Evolutionary conservation across 352 stramenopile genomes (phyloP).

Genomic region (Pythium insidiosum): DNA sequence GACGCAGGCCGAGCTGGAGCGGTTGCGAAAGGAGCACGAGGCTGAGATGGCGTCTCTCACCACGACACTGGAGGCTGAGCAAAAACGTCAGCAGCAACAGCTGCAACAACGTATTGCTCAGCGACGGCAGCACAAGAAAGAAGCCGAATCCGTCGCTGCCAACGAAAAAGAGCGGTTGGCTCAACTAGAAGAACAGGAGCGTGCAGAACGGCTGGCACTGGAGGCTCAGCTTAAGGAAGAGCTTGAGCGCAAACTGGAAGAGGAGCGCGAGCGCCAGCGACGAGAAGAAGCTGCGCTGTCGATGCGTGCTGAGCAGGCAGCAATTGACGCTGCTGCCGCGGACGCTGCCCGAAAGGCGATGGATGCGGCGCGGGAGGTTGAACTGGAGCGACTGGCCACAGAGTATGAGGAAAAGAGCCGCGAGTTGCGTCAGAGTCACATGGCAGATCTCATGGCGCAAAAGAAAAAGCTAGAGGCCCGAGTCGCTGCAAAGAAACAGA

Average conservation of each 20-base stretch:
- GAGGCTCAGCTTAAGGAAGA: slow-evolving; percentile 10
- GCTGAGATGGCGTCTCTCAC: neutral
- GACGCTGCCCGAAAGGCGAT: slow-evolving; percentile 30
- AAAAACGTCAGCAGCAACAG: slow-evolving; percentile 54
- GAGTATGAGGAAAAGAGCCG: slow-evolving; percentile 65
- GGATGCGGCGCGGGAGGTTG: slow-evolving; percentile 33
- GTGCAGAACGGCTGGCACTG: slow-evolving; percentile 4
- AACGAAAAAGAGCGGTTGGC: neutral
- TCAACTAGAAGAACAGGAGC: slow-evolving; percentile 1
- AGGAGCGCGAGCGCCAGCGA: slow-evolving; percentile 45
- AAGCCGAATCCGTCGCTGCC: neutral
- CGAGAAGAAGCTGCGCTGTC: slow-evolving; percentile 39
- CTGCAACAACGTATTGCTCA: slow-evolving; percentile 23
- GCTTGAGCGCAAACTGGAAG: slow-evolving; percentile 18
- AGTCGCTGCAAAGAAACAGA: slow-evolving; percentile 69
- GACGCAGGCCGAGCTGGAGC: slow-evolving; percentile 4
- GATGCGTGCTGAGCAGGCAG: slow-evolving; percentile 25
- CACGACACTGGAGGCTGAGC: slow-evolving; percentile 8
- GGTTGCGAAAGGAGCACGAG: slow-evolving; percentile 21
- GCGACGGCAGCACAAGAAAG: slow-evolving; percentile 9
- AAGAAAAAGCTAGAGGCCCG: slow-evolving; percentile 66
- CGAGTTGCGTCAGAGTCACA: slow-evolving; percentile 45
- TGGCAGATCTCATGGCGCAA: slow-evolving; percentile 44
- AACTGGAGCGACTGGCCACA: slow-evolving; percentile 48
- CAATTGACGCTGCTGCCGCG: slow-evolving; percentile 26